Evolutionary conservation across 2,329 filamentous ascomycete species (phyloP), one percentile per base, ranked within the genome.

Genomic region (Calycina marina): DNA sequence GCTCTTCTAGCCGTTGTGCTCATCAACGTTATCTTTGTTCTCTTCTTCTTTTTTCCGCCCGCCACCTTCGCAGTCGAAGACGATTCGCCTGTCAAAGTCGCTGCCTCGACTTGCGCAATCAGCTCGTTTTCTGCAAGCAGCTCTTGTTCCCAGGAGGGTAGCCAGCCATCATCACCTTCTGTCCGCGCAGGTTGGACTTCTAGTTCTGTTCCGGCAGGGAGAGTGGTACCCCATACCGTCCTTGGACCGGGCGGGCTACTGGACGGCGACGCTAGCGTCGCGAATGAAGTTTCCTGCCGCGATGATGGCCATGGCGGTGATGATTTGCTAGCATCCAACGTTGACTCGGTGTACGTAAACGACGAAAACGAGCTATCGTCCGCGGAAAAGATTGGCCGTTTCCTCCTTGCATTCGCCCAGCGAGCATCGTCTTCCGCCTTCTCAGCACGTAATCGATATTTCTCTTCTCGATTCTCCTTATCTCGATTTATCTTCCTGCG

Each of bases 201-300:
- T 16, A 72, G 47, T 8, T 69, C 65, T 2, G 75, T 59, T 0
- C 72, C 60, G 2, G 61, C 50, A 3, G 93, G 59, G 0, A 69
- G 72, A 3, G 70, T 65, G 1, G 88, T 96, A n/a, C 88, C 88
- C 88, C 88, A 96, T 1, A 96, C 83, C 0, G 88, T 96, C 40
- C 74, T 75, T 25, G 70, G 63, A 1, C 73, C 71, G 5, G 72
- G 76, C 0, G 86, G 85, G 40, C 81, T 92, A 1, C 81, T 86
- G 4, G 83, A 86, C 44, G 86, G 75, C 2, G 76, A 77, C 1
- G 81, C 79, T 14, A 93, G 58, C 2, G 72, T 70, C 18, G 68
- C 67, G 45, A 83, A 84, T 0, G 69, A 72, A 9, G 65, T 62
- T 13, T 70, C 62, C 29, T 66, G 62, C 1, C 69, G 69, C n/a